Percentiles rank a stretch among this genome's conserved stretches.
These are phyloP conservation scores for Murraya koenigii DNA, from an alignment of 345 rosid species.

Conservation along the genomic window DNA sequence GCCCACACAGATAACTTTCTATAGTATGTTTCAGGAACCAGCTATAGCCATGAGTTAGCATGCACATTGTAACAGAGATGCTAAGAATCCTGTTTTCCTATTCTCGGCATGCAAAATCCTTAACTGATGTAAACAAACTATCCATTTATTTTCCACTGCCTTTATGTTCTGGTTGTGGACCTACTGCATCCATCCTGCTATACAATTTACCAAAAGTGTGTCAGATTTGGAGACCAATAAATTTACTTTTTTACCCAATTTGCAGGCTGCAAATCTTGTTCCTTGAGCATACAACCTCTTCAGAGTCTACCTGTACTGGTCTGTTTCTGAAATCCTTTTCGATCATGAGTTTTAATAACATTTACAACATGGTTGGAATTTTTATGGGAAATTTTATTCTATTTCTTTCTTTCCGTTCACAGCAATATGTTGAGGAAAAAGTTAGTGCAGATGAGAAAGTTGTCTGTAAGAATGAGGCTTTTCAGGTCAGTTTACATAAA, in stretches of 20 bases:
- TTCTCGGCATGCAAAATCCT: neutral
- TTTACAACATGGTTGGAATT: neutral
- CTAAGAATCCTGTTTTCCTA: neutral
- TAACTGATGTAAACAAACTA: neutral
- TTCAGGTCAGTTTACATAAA: conserved; percentile 36
- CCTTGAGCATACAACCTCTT: conserved; percentile 76
- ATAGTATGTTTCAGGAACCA: neutral
- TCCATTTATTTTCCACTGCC: neutral
- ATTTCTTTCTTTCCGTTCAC: conserved; percentile 5
- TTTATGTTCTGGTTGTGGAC: neutral
- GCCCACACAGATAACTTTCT: neutral
- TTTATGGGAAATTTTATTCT: neutral
- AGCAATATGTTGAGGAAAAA: conserved; percentile 61
- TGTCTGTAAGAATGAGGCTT: conserved; percentile 66
- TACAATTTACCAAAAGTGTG: neutral
- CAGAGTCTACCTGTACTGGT: conserved; percentile 64
- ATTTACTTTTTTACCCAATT: neutral
- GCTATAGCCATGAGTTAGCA: neutral
- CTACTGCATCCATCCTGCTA: neutral
- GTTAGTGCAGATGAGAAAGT: conserved; percentile 40
- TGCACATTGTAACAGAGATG: neutral
- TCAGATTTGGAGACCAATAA: neutral
- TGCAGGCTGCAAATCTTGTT: conserved; percentile 73
- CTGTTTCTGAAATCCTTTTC: conserved; percentile 17
- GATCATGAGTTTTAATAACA: neutral